Conservation (phyloP, 371 early-diverging fungal species). For the Mucor piriformis region DNA sequence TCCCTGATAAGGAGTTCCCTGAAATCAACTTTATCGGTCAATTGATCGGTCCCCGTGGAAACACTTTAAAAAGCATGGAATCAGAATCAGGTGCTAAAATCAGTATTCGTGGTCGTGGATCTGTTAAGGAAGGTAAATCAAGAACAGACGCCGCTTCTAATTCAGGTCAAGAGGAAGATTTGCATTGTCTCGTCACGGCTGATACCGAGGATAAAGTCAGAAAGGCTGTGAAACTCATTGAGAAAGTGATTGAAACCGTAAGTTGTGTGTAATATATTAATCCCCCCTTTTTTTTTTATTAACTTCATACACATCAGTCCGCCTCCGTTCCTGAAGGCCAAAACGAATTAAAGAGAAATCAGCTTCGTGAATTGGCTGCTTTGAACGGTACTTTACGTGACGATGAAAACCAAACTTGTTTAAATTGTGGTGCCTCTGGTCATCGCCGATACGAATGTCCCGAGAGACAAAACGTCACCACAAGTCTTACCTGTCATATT, state of each 20-base stretch:
- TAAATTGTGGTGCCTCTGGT: constrained; percentile 91
- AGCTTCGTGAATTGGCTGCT: constrained; percentile 92
- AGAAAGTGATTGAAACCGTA: constrained; percentile 88
- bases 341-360: constrained; percentile 92
- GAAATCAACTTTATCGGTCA: constrained; percentile 98
- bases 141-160: constrained; percentile 65
- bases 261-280: background rate
- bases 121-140: constrained; percentile 95
- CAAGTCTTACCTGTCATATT: constrained; percentile 84
- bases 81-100: constrained; percentile 93
- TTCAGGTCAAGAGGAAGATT: constrained; percentile 90
- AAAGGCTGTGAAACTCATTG: constrained; percentile 84
- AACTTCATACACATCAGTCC: constrained; percentile 41
- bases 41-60: constrained; percentile 96
- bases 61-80: constrained; percentile 94
- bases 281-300: background rate
- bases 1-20: constrained; percentile 93
- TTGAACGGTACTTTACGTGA: constrained; percentile 96
- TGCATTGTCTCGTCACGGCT: constrained; percentile 91
- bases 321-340: constrained; percentile 92
- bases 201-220: constrained; percentile 89
- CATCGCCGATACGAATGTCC: constrained; percentile 94
- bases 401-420: constrained; percentile 92
- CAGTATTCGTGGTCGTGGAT: constrained; percentile 95
- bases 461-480: constrained; percentile 85